Percentiles rank a stretch among this genome's conserved stretches.
Conservation (phyloP, 2,329 filamentous ascomycete genomes). For the Plenodomus lindquistii region DNA sequence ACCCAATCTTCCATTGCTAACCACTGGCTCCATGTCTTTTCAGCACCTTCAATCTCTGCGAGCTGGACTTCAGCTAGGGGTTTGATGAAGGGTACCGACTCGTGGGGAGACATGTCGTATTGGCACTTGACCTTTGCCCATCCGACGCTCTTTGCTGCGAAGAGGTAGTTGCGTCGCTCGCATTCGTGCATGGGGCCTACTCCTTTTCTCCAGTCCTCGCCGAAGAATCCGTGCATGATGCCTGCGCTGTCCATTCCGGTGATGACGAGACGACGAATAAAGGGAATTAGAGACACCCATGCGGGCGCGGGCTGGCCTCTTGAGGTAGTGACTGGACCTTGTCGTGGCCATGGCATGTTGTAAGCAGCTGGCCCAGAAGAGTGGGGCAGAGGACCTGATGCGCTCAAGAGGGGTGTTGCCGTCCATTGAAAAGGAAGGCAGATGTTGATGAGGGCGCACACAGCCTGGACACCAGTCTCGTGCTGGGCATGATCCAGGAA, state of each 20-base stretch:
- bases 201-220: conserved; percentile 84
- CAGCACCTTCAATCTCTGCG: conserved; percentile 79
- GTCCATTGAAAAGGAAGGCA: conserved; percentile 80
- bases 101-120: conserved; percentile 84
- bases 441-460: conserved; percentile 91
- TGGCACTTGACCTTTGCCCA: conserved; percentile 88
- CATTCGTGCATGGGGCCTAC: conserved; percentile 83
- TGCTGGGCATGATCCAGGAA: conserved; percentile 93
- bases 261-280: conserved; percentile 84
- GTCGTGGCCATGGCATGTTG: conserved; percentile 48
- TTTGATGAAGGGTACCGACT: conserved; percentile 84
- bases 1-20: conserved; percentile 98
- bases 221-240: conserved; percentile 94
- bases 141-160: conserved; percentile 87
- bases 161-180: conserved; percentile 91
- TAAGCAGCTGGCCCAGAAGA: conserved; percentile 39
- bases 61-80: conserved; percentile 78
- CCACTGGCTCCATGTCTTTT: conserved; percentile 91
- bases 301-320: conserved; percentile 43
- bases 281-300: conserved; percentile 77
- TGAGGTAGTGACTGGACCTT: conserved; percentile 44
- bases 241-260: conserved; percentile 87
- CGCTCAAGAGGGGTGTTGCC: conserved; percentile 51
- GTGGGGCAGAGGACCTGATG: conserved; percentile 38
- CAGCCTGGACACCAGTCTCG: conserved; percentile 77